Evolutionary conservation across 768 basidiomycete genomes (phyloP).

Genomic region (Tricholoma flavovirens): DNA sequence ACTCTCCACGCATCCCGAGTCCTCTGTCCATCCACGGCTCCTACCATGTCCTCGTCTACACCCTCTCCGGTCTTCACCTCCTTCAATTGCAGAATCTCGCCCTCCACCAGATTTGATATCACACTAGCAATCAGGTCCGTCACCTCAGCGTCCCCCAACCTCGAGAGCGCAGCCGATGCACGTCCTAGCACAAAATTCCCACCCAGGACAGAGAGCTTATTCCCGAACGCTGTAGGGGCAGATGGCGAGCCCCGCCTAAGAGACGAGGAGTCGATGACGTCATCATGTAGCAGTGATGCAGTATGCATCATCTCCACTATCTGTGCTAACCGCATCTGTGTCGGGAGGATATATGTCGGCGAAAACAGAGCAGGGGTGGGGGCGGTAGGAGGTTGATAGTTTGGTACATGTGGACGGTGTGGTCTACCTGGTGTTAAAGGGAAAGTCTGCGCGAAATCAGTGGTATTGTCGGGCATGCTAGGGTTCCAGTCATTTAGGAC

Average conservation of each 20-base stretch:
- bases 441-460: constrained; percentile 44
- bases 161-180: constrained; percentile 72
- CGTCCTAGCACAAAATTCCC: constrained; percentile 91
- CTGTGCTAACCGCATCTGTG: constrained; percentile 85
- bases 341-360: constrained; percentile 54
- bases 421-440: constrained; percentile 23
- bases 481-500: constrained; percentile 92
- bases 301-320: constrained; percentile 98
- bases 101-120: constrained; percentile 86
- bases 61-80: constrained; percentile 32
- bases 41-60: constrained; percentile 15
- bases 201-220: constrained; percentile 81
- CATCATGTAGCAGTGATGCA: constrained; percentile 92
- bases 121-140: constrained; percentile 86
- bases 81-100: constrained; percentile 84
- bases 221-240: constrained; percentile 79
- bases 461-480: constrained; percentile 55
- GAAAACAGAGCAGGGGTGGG: constrained; percentile 15
- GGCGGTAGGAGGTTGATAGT: constrained; percentile 15
- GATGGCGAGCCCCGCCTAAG: constrained; percentile 73
- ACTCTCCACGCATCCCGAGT: constrained; percentile 57
- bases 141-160: constrained; percentile 78
- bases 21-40: constrained; percentile 15
- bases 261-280: constrained; percentile 83
- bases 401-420: constrained; percentile 25